Evolutionary conservation across 1,284 basidiomycete species (phyloP).

Genomic region (Tremellales sp.): DNA sequence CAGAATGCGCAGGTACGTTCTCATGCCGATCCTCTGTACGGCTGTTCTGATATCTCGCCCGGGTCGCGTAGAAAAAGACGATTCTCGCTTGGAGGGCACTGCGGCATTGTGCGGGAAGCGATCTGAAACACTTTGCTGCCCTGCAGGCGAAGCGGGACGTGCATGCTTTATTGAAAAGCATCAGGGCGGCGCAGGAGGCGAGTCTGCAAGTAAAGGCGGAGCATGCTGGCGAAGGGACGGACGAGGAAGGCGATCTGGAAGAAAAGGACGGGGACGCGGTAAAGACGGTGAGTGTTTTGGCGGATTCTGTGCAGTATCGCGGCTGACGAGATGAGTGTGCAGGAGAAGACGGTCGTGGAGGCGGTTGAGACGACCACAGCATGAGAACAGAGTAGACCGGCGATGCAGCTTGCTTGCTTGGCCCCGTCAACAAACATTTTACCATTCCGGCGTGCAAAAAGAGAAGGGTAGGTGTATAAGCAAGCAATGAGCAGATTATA

Average conservation of each 20-base stretch:
- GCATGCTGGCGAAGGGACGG: constrained; percentile 57
- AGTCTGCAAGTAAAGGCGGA: constrained; percentile 60
- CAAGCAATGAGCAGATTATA: too few relatives aligned
- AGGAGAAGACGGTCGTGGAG: constrained; percentile 89
- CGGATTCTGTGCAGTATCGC: too few relatives aligned
- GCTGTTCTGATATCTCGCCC: not conserved
- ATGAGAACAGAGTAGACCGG: too few relatives aligned
- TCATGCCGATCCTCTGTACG: not conserved
- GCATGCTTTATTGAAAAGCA: constrained; percentile 22
- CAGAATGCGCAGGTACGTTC: constrained; percentile 27
- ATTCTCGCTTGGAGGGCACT: constrained; percentile 36
- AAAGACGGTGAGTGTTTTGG: constrained; percentile 24
- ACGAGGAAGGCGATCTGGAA: constrained; percentile 42
- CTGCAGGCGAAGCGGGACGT: constrained; percentile 25
- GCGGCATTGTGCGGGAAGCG: constrained; percentile 29
- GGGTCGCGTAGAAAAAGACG: constrained; percentile 22
- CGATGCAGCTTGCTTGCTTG: too few relatives aligned
- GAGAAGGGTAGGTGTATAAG: too few relatives aligned
- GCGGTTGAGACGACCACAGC: constrained; percentile 85
- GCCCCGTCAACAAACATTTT: too few relatives aligned
- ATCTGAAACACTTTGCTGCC: constrained; percentile 27
- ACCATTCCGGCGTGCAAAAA: too few relatives aligned
- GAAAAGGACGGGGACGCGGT: constrained; percentile 49
- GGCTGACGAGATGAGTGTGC: too few relatives aligned
- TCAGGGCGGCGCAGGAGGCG: too few relatives aligned